A percentile compares a stretch with the other conserved stretches of the same genome.
Evolutionary conservation across 805 yeast genomes (phyloP).

Genomic region (Kluyveromyces lactis): DNA sequence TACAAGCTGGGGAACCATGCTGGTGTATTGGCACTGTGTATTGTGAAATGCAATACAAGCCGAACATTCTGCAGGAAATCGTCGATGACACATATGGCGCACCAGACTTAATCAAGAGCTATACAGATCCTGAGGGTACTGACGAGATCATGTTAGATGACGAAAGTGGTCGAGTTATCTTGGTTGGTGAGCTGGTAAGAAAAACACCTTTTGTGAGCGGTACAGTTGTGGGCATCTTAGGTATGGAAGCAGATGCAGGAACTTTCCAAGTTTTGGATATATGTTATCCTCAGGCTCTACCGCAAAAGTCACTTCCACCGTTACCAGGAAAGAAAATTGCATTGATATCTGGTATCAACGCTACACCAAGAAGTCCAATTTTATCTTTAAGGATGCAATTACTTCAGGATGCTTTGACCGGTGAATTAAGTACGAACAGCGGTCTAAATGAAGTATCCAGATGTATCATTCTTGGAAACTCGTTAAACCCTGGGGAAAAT

Average conservation of each 20-base stretch:
- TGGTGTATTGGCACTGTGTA: constrained; percentile 87
- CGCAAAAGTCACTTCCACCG: constrained; percentile 37
- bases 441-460: constrained; percentile 34
- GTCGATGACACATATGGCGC: constrained; percentile 42
- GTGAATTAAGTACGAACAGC: constrained; percentile 46
- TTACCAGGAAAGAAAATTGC: constrained; percentile 41
- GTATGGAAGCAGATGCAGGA: constrained; percentile 79
- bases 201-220: constrained; percentile 73
- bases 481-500: constrained; percentile 33
- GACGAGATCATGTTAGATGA: constrained; percentile 77
- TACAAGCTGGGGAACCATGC: constrained; percentile 39
- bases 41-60: constrained; percentile 75
- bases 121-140: constrained; percentile 43
- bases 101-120: constrained; percentile 36
- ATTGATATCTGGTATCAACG: constrained; percentile 65
- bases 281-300: constrained; percentile 57
- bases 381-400: constrained; percentile 41
- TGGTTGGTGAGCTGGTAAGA: constrained; percentile 54
- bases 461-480: constrained; percentile 68
- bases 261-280: constrained; percentile 77
- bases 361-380: constrained; percentile 39
- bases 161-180: constrained; percentile 77
- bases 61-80: constrained; percentile 78
- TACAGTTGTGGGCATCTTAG: constrained; percentile 74
- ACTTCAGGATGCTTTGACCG: constrained; percentile 61